These are phyloP conservation scores for Calonectria hongkongensis DNA, from an alignment of 2,329 filamentous ascomycete species.

Conservation along the genomic window DNA sequence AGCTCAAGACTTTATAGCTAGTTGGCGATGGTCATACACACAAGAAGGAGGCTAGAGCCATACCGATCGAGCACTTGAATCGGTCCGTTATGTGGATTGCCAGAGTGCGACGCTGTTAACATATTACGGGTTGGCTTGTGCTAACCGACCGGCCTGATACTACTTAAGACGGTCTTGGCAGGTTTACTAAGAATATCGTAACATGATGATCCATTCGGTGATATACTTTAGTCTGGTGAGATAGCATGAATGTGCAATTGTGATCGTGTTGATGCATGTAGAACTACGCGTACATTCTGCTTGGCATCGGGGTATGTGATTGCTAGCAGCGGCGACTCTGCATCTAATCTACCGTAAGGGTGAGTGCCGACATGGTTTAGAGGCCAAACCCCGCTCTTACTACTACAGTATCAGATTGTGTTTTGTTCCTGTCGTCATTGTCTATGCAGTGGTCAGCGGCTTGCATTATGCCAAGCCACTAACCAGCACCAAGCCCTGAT, in stretches of 20 bases:
- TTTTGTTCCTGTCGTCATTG: not conserved
- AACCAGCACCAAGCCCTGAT: not conserved
- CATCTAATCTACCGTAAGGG: not conserved
- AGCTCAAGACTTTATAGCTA: not conserved
- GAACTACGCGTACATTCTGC: not conserved
- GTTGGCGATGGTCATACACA: not conserved
- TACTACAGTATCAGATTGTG: not conserved
- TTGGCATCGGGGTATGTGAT: not conserved
- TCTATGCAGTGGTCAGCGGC: constrained; percentile 3
- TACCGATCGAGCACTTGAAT: not conserved
- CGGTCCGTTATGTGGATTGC: constrained; percentile 10
- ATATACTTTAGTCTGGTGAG: not conserved
- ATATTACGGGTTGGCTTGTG: not conserved
- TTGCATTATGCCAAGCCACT: constrained; percentile 2
- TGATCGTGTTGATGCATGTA: not conserved
- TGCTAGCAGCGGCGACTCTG: not conserved
- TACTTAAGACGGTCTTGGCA: not conserved
- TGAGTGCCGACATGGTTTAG: not conserved
- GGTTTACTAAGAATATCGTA: not conserved
- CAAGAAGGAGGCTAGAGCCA: not conserved
- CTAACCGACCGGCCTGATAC: not conserved
- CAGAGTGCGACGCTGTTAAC: not conserved
- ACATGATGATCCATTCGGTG: not conserved
- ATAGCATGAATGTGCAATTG: not conserved
- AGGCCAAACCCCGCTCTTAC: not conserved